These are phyloP conservation scores for Claviceps monticola DNA, from an alignment of 2,329 filamentous ascomycete genomes.

Conservation along the genomic window DNA sequence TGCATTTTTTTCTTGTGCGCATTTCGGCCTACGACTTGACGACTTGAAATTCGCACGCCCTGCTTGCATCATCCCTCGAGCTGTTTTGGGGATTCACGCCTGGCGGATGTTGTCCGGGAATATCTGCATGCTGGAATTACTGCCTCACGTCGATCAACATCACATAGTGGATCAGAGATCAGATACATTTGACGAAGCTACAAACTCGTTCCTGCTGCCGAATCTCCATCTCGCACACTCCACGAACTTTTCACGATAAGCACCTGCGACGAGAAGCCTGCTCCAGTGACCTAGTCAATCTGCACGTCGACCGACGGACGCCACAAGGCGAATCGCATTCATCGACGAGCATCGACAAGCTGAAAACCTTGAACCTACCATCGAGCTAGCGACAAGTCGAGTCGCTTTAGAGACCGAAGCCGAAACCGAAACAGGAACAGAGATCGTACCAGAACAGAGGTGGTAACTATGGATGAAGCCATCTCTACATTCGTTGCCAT, in stretches of 20 bases:
- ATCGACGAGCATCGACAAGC: not conserved
- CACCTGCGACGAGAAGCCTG: not conserved
- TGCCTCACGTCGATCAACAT: not conserved
- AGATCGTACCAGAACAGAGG: not conserved
- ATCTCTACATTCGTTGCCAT: slow-evolving; percentile 70
- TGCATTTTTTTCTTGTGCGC: not conserved
- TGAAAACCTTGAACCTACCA: not conserved
- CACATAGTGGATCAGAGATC: not conserved
- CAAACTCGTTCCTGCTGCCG: not conserved
- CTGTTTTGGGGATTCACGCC: not conserved
- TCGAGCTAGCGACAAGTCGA: not conserved
- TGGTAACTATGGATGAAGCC: slow-evolving; percentile 48
- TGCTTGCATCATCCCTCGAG: not conserved
- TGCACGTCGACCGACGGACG: not conserved
- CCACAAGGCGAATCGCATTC: not conserved
- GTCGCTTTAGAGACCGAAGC: not conserved
- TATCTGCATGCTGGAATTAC: not conserved
- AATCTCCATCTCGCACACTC: not conserved
- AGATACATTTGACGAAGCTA: not conserved
- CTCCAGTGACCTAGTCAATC: too few species aligned
- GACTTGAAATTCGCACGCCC: not conserved
- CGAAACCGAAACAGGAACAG: not conserved
- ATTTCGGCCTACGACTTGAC: not conserved
- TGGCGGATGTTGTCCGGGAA: not conserved
- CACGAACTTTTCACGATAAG: not conserved